These are phyloP conservation scores for Drechmeria coniospora DNA, from an alignment of 2,329 filamentous ascomycete genomes.

Conservation along the genomic window DNA sequence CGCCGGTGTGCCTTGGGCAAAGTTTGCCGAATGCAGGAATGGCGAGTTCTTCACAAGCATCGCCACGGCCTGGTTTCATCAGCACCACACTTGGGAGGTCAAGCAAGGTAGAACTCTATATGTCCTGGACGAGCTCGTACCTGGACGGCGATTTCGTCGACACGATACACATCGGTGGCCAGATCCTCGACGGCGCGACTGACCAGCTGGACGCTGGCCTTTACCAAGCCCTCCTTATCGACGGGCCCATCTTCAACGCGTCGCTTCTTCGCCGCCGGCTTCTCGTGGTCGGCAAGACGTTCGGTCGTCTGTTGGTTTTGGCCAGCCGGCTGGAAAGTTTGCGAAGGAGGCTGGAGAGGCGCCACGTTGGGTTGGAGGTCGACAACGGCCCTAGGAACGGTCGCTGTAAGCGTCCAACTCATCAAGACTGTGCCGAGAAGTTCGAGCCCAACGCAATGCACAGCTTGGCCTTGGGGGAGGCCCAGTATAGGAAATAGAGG, in stretches of 20 bases:
- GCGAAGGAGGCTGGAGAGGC: conserved; percentile 2
- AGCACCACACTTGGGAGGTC: neutral
- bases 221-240: conserved; percentile 8
- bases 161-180: conserved; percentile 8
- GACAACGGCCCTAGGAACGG: conserved; percentile 12
- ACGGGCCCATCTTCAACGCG: conserved; percentile 10
- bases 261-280: conserved; percentile 16
- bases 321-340: conserved; percentile 4
- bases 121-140: conserved; percentile 10
- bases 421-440: conserved; percentile 6
- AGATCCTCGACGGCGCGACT: conserved; percentile 11
- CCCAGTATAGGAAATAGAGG: neutral
- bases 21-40: conserved; percentile 11
- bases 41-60: conserved; percentile 9
- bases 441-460: neutral
- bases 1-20: conserved; percentile 7
- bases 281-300: conserved; percentile 3
- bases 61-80: conserved; percentile 9
- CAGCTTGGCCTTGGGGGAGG: neutral
- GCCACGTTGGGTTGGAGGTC: conserved; percentile 13
- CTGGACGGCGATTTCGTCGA: conserved; percentile 14
- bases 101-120: neutral
- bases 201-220: conserved; percentile 18
- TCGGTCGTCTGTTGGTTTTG: neutral
- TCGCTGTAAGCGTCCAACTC: conserved; percentile 13